Base-by-base conservation (phyloP, 2,329 filamentous ascomycete species). In the Monilinia aucupariae region DNA sequence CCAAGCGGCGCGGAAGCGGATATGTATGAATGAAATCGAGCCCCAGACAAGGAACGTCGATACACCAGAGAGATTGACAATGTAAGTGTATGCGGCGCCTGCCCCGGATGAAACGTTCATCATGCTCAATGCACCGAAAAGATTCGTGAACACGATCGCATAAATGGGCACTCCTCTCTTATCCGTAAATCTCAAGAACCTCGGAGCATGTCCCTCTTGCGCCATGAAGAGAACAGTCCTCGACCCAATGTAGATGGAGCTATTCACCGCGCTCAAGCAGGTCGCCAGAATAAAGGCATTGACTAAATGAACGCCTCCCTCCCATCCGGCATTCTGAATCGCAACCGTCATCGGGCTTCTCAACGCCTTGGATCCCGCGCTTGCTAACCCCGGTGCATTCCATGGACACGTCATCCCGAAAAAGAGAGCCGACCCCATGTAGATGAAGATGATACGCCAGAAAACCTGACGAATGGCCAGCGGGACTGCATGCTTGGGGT, bases 391-490 rank as follows among this genome's bases (percentile, higher is more conserved):
- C 4, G 80, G 76, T 0, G 86, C 84, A 67, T 91, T 84, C 65
- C 86, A 85, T 0, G 88, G 88, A 68, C 88, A 89, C 0, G 88
- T 88, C 3, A 93, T 79, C 10, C 89, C 87, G 64, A 89, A 90
- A 77, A 91, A 90, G 72, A 91, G 84, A 39, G 87, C 88, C 10
- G 82, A 83, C 43, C 87, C 87, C 78, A 96, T 81, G 77, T 96
- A 97, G 78, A 96, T 65, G n/a, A 94, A 81, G 5, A 87, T 85
- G 71, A 96, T 96, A 71, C 92, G 87, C 92, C 92, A 96, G 76
- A 96, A 96, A 22, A 96, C 91, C 74, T 96, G 91, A 76, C 93
- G 94, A 71, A 94, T 86, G 9, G 92, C 92, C 17, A 74, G 70
- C 0, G 79, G 79, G 2, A 81, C 78, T 6, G 78, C 78, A 39